A percentile compares a stretch with the other conserved stretches of the same genome.
These are phyloP conservation scores for Fusarium sp. DNA, from an alignment of 2,329 filamentous ascomycete species.

Conservation along the genomic window DNA sequence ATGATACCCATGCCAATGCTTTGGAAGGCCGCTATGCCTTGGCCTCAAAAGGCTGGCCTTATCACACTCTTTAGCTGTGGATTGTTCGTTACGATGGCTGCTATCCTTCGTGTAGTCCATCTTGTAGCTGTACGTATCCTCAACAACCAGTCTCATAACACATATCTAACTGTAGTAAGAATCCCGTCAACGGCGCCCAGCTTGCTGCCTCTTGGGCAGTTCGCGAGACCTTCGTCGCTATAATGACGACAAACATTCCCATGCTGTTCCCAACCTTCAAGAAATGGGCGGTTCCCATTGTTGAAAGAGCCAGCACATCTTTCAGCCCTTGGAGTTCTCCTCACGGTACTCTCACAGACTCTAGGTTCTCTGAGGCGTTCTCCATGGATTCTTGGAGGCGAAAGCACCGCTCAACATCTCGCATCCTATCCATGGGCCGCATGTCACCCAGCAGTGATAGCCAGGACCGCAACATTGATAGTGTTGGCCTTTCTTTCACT, in stretches of 20 bases:
- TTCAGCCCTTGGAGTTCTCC: conserved; percentile 37
- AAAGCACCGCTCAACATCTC: conserved; percentile 37
- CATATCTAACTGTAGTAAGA: conserved; percentile 45
- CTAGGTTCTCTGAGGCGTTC: conserved; percentile 36
- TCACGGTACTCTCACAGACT: conserved; percentile 19
- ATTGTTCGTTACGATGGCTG: conserved; percentile 57
- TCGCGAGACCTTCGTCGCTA: conserved; percentile 60
- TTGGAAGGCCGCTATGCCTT: conserved; percentile 54
- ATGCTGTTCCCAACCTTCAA: conserved; percentile 62
- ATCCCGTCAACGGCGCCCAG: conserved; percentile 56
- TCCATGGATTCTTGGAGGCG: conserved; percentile 41
- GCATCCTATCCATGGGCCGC: conserved; percentile 18
- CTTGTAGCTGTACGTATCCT: conserved; percentile 45
- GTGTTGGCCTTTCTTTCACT: conserved; percentile 36
- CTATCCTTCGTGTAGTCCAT: conserved; percentile 52
- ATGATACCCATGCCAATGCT: conserved; percentile 68
- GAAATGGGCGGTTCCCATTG: conserved; percentile 48
- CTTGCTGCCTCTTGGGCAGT: conserved; percentile 59
- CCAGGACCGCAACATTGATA: conserved; percentile 42
- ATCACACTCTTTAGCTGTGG: conserved; percentile 57
- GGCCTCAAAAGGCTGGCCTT: conserved; percentile 55
- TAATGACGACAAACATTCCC: conserved; percentile 59
- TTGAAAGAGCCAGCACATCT: conserved; percentile 43
- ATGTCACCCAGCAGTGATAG: conserved; percentile 36
- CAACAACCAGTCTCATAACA: background rate